Evolutionary conservation across 2,329 filamentous ascomycete species (phyloP), one percentile per base, ranked within the genome.

Genomic region (Claviceps digitariae): DNA sequence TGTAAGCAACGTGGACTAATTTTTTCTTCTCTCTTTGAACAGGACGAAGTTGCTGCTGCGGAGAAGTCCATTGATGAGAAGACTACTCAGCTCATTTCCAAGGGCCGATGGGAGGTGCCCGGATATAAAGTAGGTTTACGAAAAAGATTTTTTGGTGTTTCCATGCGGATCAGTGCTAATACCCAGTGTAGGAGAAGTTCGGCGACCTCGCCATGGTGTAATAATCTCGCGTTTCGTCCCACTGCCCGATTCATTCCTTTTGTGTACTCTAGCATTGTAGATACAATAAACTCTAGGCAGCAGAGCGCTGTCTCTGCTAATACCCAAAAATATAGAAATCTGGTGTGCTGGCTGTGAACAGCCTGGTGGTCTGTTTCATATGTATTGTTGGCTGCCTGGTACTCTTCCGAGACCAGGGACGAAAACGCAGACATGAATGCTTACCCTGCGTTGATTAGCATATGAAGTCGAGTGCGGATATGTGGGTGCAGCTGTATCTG

Each of bases 1-100:
- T 25, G 23, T 7, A 45, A 27, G 23, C 17, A 6, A 25, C 13
- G 23, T 25, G 43, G 25, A 45, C 23, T 45, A 27, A 45, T 17
- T 25, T 25, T 45, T 13, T 45, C 7, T 17, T 10, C 4, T 17
- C 23, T 45, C 25, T 44, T 45, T 54, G 48, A 59, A 59, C 66
- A 95, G 89, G 93, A 97, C 72, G 93, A 98, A 68, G 87, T 98
- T 72, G 88, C 87, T 58, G 83, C 87, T 63, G 93, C 91, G 64
- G 88, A 90, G 72, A 90, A 93, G 65, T 91, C 95, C 62, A 96
- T 98, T 72, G 91, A 97, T 76, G 84, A 95, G 82, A 94, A 94
- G 81, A 95, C 91, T 64, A 76, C 84, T 66, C 84, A 93, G 76
- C 83, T 98, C 70, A 90, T 98, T 61, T 88, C 88, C 73, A 96